phyloP scores from a whole-genome alignment of 441 rosid genomes.

The Populus hybrid region DNA sequence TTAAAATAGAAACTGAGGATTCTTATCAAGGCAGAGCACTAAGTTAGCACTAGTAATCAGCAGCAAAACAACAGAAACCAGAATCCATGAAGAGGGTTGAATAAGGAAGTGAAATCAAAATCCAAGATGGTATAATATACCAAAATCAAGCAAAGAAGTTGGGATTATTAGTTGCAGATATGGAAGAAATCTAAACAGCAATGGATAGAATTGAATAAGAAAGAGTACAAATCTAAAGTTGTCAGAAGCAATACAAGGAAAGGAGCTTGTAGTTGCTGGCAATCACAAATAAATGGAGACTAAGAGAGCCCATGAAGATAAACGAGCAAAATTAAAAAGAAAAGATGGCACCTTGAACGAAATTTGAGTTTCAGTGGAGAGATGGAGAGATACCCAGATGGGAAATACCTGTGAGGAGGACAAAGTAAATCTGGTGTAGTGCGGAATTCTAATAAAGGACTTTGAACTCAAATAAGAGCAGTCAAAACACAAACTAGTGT shows the following conservation, averaged over 20 bases:
- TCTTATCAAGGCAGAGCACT: constrained; percentile 1
- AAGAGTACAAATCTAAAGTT: not conserved
- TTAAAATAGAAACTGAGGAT: constrained; percentile 12
- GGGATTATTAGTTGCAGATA: not conserved
- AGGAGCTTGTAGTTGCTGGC: not conserved
- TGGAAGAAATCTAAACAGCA: not conserved
- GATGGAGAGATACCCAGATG: constrained; percentile 8
- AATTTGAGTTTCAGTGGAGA: constrained; percentile 12
- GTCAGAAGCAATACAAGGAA: not conserved
- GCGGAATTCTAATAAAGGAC: not conserved
- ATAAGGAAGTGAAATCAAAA: constrained; percentile 8
- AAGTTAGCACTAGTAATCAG: not conserved
- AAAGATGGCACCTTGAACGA: constrained; percentile 25
- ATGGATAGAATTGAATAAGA: not conserved
- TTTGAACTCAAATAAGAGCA: not conserved
- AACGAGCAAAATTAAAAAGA: not conserved
- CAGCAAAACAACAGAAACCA: constrained; percentile 2
- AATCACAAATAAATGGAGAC: not conserved
- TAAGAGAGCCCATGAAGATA: not conserved
- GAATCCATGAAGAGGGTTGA: constrained; percentile 12
- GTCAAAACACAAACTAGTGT: not conserved
- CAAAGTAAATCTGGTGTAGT: constrained; percentile 15
- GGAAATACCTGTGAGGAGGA: not conserved
- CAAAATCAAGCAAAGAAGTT: constrained; percentile 1
- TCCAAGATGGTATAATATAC: not conserved